These are phyloP conservation scores for Tricholoma flavovirens DNA, from an alignment of 768 basidiomycete genomes.

Conservation along the genomic window DNA sequence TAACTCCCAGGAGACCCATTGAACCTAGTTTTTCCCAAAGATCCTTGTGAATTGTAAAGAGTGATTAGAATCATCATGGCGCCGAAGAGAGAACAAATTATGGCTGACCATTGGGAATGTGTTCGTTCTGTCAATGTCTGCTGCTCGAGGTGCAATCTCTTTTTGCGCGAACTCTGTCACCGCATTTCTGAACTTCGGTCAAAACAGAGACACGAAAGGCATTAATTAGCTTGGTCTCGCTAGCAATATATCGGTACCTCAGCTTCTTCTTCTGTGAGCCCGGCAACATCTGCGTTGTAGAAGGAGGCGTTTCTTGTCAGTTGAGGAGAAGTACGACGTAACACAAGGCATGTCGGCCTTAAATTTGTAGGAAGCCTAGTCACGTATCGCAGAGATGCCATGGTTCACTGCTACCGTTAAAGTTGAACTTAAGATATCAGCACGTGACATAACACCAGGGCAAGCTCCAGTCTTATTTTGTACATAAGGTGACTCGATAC, in stretches of 20 bases:
- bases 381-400: slow-evolving; percentile 11
- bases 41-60: slow-evolving; percentile 43
- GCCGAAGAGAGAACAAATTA: not conserved
- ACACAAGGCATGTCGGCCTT: not conserved
- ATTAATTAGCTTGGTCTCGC: not conserved
- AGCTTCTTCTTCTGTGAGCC: slow-evolving; percentile 71
- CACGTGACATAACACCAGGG: not conserved
- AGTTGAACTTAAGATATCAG: too few relatives aligned
- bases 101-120: slow-evolving; percentile 63
- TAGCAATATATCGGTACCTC: slow-evolving; percentile 43
- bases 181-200: slow-evolving; percentile 71
- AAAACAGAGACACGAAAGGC: slow-evolving; percentile 1
- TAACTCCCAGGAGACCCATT: slow-evolving; percentile 91
- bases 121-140: slow-evolving; percentile 82
- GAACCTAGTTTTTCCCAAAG: slow-evolving; percentile 85
- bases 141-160: slow-evolving; percentile 82
- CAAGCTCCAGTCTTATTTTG: too few relatives aligned
- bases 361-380: not conserved
- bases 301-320: slow-evolving; percentile 42
- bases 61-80: slow-evolving; percentile 5
- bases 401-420: too few relatives aligned
- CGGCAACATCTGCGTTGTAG: slow-evolving; percentile 70
- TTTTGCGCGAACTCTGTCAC: slow-evolving; percentile 75
- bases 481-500: too few relatives aligned
- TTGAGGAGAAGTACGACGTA: not conserved